These are phyloP conservation scores for Cytospora piceae DNA, from an alignment of 2,329 filamentous ascomycete species.

Conservation along the genomic window DNA sequence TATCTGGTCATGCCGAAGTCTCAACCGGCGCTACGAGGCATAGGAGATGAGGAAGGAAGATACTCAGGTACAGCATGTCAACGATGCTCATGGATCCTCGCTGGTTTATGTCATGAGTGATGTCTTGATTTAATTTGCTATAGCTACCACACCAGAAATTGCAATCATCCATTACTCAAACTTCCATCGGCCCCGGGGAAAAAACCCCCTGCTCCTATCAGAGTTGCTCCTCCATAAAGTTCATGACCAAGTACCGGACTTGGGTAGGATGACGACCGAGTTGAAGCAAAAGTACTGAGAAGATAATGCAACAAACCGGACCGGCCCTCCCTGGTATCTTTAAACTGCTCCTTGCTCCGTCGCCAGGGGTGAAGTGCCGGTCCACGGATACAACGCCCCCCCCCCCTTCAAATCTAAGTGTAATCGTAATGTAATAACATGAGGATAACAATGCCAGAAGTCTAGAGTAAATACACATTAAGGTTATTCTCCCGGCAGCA, in stretches of 20 bases:
- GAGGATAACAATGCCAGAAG: background rate
- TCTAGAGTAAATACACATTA: background rate
- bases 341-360: background rate
- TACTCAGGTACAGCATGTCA: background rate
- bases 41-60: too few relatives aligned
- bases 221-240: background rate
- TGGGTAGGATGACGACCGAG: background rate
- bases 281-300: background rate
- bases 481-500: background rate
- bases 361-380: background rate
- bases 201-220: background rate
- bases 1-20: too few relatives aligned
- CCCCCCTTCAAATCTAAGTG: background rate
- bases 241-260: conserved; percentile 1
- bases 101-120: background rate
- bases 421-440: background rate
- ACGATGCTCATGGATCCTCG: background rate
- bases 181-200: background rate
- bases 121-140: background rate
- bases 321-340: conserved; percentile 1
- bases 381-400: background rate
- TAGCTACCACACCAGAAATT: background rate
- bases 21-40: too few relatives aligned
- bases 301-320: background rate
- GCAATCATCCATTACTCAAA: background rate